Evolutionary conservation across 129 eudicot species (phyloP), one percentile per base, ranked within the genome.

Genomic region (Tanacetum coccineum): DNA sequence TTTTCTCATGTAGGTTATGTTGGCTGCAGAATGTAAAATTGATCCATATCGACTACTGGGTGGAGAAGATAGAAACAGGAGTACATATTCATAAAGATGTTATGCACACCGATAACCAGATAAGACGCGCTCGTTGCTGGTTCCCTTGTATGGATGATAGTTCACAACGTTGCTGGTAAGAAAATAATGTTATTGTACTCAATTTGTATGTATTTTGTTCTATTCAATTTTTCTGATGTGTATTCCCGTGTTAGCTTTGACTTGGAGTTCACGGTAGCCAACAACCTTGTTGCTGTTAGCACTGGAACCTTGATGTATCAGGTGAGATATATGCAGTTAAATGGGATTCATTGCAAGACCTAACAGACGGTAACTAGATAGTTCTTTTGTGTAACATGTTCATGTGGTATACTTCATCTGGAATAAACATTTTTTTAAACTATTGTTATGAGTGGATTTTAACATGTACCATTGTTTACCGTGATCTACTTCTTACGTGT

Each of bases 101-200:
- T 66, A 60, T 89, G 70, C 84, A 87, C 71, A 84, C 97, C 15
- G 73, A 89, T 87, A 94, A 81, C 74, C 99, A 89, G 83, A 83
- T 90, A 61, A 81, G 99, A 70, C 99, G 99, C 49, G 96, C 99
- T 58, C 83, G 96, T 54, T 94, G 99, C 72, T 94, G 99, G 99
- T 94, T 94, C 69, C 99, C 99, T 52, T 94, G 99, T 67, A 79
- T 94, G 87, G 99, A 94, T 75, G 95, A 89, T 60, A 81, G 81
- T 64, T 73, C 79, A 70, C 99, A 94, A 56, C 76, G 81, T 70
- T 94, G 97, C 84, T 72, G 94, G 99, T 93, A 84, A 64, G 74
- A 47, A 67, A 70, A 60, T 12, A 58, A 36, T 28, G 30, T 74
- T 59, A 63, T 21, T 74, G 68, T 60, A 59, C 62, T 72, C 36